Percentiles rank a stretch among this genome's conserved stretches.
These are phyloP conservation scores for Hirsutella thompsonii DNA, from an alignment of 2,329 filamentous ascomycete genomes.

Conservation along the genomic window DNA sequence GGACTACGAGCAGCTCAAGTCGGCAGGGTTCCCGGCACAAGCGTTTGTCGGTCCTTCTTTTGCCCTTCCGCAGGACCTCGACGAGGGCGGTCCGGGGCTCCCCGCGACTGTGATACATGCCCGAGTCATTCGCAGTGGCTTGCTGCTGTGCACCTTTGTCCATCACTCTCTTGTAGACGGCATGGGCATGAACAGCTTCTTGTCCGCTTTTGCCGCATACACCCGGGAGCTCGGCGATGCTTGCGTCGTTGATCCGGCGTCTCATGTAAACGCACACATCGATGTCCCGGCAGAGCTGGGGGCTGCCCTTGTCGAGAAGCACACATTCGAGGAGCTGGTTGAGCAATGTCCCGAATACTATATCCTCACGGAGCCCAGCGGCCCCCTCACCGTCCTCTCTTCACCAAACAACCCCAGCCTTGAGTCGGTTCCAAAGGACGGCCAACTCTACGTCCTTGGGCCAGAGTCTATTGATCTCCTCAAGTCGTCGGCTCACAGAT, in stretches of 20 bases:
- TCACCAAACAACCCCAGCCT: conserved; percentile 15
- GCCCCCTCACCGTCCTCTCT: conserved; percentile 16
- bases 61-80: conserved; percentile 3
- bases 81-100: conserved; percentile 9
- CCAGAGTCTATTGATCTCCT: conserved; percentile 10
- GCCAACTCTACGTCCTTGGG: conserved; percentile 27
- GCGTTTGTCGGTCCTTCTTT: conserved; percentile 16
- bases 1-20: conserved; percentile 14
- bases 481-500: conserved; percentile 9
- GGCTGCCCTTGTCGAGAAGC: conserved; percentile 6
- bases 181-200: conserved; percentile 23
- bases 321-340: conserved; percentile 13
- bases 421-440: conserved; percentile 19
- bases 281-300: conserved; percentile 10
- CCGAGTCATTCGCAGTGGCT: conserved; percentile 24
- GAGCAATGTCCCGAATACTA: conserved; percentile 25
- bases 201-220: conserved; percentile 23
- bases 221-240: conserved; percentile 1
- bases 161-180: conserved; percentile 30
- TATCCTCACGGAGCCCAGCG: conserved; percentile 16
- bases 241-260: no score
- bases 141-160: conserved; percentile 26
- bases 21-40: conserved; percentile 14
- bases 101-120: conserved; percentile 25
- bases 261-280: not conserved